These are phyloP conservation scores for Hygrocybe punicea DNA, from an alignment of 768 basidiomycete genomes.

Conservation along the genomic window DNA sequence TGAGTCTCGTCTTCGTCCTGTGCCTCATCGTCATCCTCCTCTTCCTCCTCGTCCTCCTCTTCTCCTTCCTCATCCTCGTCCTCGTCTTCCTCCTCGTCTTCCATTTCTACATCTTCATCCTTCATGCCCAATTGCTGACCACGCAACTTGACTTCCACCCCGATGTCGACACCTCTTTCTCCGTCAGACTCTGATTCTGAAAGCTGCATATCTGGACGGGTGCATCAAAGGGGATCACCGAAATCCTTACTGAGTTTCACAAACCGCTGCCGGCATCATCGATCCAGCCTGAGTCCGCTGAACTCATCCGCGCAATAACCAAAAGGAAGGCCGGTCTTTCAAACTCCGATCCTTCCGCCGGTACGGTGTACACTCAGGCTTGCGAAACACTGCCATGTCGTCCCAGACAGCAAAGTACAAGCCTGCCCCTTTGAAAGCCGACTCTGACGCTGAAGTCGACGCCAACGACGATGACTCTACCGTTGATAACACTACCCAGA, in stretches of 20 bases:
- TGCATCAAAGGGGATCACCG: neutral
- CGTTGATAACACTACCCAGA: neutral
- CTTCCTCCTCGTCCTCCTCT: slow-evolving; percentile 40
- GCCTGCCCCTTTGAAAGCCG: no score
- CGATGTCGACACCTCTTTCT: slow-evolving; percentile 18
- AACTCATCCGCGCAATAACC: neutral
- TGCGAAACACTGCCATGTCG: no score
- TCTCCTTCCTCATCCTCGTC: slow-evolving; percentile 38
- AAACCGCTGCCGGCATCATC: neutral
- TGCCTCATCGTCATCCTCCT: slow-evolving; percentile 31
- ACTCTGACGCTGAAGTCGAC: no score
- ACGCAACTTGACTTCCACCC: no score
- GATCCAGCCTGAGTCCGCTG: no score
- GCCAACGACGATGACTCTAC: neutral
- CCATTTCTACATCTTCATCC: slow-evolving; percentile 17
- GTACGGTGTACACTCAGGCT: no score
- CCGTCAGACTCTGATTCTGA: slow-evolving; percentile 6
- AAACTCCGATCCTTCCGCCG: no score
- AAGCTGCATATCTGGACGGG: slow-evolving; percentile 34
- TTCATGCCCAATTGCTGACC: no score
- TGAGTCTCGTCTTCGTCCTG: slow-evolving; percentile 40
- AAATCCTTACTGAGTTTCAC: neutral
- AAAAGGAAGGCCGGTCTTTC: no score
- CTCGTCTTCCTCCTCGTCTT: slow-evolving; percentile 17
- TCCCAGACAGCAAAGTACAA: no score